Conservation (phyloP, 2,329 filamentous ascomycete genomes). For the Fusarium albosuccineum region DNA sequence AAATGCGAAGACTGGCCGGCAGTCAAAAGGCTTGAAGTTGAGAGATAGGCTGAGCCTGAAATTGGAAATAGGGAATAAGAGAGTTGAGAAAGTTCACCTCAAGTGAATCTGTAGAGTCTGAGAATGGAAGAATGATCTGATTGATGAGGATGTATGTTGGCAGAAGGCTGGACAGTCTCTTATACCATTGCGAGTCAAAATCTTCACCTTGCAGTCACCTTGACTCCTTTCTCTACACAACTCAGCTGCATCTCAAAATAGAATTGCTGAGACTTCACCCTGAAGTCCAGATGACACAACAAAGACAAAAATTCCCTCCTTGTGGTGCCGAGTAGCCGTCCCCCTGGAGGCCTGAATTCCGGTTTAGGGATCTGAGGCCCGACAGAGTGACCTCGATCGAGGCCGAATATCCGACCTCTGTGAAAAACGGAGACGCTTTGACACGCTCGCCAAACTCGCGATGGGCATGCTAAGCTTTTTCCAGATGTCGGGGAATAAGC, state of each 20-base stretch:
- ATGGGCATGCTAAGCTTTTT: not conserved
- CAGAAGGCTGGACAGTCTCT: constrained; percentile 4
- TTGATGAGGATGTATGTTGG: not conserved
- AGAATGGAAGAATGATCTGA: constrained; percentile 4
- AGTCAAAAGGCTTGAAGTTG: not conserved
- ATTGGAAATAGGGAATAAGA: not conserved
- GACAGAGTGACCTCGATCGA: no score
- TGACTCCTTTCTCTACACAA: not conserved
- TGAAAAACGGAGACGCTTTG: not conserved
- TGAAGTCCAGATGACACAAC: not conserved
- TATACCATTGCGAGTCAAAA: constrained; percentile 24
- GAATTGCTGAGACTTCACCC: not conserved
- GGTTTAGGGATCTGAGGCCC: no score
- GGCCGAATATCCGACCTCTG: not conserved
- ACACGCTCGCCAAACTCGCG: constrained; percentile 2
- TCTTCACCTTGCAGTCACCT: constrained; percentile 1
- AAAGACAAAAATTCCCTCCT: not conserved
- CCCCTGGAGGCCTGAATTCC: not conserved
- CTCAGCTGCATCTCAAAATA: not conserved
- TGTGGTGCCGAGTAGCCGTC: not conserved
- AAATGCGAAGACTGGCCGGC: constrained; percentile 16
- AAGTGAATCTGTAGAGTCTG: constrained; percentile 16
- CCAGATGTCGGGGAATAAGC: not conserved
- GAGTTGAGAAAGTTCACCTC: constrained; percentile 12
- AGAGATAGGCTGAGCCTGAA: constrained; percentile 1